Evolutionary conservation across 2,329 filamentous ascomycete species (phyloP).

Genomic region (Fusarium duplospermum): DNA sequence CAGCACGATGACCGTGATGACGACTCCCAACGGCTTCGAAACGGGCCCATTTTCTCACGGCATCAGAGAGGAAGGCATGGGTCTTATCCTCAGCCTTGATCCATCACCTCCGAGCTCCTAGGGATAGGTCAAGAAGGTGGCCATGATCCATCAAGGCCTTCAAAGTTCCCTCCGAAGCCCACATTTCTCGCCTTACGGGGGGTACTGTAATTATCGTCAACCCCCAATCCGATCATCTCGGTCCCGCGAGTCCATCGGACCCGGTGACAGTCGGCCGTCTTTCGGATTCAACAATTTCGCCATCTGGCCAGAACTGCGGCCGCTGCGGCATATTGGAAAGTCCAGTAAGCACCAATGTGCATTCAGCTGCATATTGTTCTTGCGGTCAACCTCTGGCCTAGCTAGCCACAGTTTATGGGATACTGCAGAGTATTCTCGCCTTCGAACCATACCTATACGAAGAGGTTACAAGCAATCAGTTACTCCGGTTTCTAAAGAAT

Average conservation of each 20-base stretch:
- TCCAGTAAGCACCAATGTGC: not conserved
- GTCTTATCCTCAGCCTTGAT: conserved; percentile 11
- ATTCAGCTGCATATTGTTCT: not conserved
- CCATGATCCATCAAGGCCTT: conserved; percentile 2
- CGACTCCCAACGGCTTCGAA: conserved; percentile 16
- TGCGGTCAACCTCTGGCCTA: not conserved
- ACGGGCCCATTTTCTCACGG: conserved; percentile 12
- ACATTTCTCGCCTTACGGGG: conserved; percentile 18
- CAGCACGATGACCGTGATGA: conserved; percentile 5
- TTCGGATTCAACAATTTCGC: not conserved
- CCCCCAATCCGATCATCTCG: conserved; percentile 1
- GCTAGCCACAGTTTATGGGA: too few relatives aligned
- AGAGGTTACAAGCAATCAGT: not conserved
- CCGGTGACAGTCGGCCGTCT: not conserved
- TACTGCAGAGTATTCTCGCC: not conserved
- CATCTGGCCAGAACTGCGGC: conserved; percentile 2
- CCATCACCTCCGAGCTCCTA: conserved; percentile 2
- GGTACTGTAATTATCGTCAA: conserved; percentile 37
- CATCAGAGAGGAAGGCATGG: conserved; percentile 4
- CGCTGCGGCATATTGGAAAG: not conserved
- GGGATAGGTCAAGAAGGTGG: not conserved
- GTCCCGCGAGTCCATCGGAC: conserved; percentile 1
- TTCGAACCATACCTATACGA: not conserved
- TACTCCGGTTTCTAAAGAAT: not conserved
- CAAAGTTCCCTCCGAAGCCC: conserved; percentile 8